Conservation (phyloP, 164 flowering plant species). For the Paratinospora sagittata region DNA sequence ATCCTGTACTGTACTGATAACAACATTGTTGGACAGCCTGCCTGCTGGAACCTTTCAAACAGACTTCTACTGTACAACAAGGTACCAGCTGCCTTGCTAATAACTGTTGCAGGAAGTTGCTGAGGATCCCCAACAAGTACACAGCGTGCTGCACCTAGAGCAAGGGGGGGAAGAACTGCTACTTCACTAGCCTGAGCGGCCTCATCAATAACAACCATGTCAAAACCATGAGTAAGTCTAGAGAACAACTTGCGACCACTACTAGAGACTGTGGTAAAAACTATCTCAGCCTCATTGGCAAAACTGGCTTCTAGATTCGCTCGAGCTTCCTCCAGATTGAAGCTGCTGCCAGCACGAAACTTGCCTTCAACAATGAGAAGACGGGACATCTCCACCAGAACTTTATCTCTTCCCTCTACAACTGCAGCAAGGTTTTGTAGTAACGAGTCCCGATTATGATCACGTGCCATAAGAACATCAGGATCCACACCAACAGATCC, state of each 20-base stretch:
- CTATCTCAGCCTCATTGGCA: slow-evolving; percentile 97
- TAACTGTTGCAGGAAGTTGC: slow-evolving; percentile 98
- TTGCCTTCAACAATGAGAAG: slow-evolving; percentile 64
- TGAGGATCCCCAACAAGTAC: slow-evolving; percentile 99
- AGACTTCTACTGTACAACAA: slow-evolving; percentile 89
- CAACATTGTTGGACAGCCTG: slow-evolving; percentile 92
- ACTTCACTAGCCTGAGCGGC: slow-evolving; percentile 99
- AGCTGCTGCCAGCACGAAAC: slow-evolving; percentile 58
- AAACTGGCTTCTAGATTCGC: slow-evolving; percentile 93
- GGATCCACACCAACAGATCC: slow-evolving; percentile 99
- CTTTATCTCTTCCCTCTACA: slow-evolving; percentile 81
- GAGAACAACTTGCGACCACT: slow-evolving; percentile 93
- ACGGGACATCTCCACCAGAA: slow-evolving; percentile 84
- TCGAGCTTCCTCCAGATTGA: slow-evolving; percentile 86
- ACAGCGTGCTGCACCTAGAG: slow-evolving; percentile 93
- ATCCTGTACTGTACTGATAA: slow-evolving; percentile 91
- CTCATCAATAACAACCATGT: slow-evolving; percentile 97
- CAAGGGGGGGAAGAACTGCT: slow-evolving; percentile 81
- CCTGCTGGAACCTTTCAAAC: slow-evolving; percentile 93
- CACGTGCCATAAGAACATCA: slow-evolving; percentile 77
- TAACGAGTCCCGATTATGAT: slow-evolving; percentile 70
- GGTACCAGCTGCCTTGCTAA: slow-evolving; percentile 95
- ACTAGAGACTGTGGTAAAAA: slow-evolving; percentile 93
- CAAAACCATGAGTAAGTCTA: slow-evolving; percentile 92
- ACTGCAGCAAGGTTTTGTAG: slow-evolving; percentile 85